Conservation (phyloP, 805 yeast species). For the Huiozyma naganishii region DNA sequence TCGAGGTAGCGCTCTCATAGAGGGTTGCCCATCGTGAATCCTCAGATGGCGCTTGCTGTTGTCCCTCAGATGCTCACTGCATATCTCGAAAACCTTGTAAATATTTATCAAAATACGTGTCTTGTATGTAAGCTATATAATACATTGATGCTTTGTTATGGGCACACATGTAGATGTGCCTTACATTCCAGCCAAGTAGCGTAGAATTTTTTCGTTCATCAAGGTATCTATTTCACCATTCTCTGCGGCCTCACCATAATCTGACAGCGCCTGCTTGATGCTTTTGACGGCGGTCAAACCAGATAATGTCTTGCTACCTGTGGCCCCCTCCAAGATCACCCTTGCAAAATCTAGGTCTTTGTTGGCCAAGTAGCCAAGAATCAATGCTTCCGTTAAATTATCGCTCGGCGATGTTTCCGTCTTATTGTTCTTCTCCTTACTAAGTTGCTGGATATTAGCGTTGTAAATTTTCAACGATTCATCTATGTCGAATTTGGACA, state of each 20-base stretch:
- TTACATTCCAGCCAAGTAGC: conserved; percentile 1
- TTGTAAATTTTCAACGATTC: conserved; percentile 36
- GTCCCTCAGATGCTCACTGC: no score
- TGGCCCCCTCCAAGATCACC: conserved; percentile 39
- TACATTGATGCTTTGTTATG: no score
- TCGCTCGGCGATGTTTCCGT: conserved; percentile 32
- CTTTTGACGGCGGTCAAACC: conserved; percentile 33
- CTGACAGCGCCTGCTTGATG: conserved; percentile 35
- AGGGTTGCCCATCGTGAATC: no score
- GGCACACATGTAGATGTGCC: background rate
- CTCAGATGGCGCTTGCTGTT: no score
- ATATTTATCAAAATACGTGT: no score
- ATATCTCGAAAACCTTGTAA: no score
- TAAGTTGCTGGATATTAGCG: conserved; percentile 31
- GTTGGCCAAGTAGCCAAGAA: conserved; percentile 33
- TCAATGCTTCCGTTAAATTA: conserved; percentile 36
- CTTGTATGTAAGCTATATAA: no score
- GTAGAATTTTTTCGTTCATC: conserved; percentile 1
- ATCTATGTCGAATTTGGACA: conserved; percentile 31
- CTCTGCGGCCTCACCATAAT: conserved; percentile 42
- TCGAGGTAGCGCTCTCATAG: background rate
- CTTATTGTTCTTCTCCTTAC: conserved; percentile 24
- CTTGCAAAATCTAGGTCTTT: conserved; percentile 46
- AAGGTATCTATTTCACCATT: conserved; percentile 28
- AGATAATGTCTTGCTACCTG: conserved; percentile 27